A percentile compares a stretch with the other conserved stretches of the same genome.
phyloP scores from a whole-genome alignment of 1,139 yeast species.

The Martiniozyma asiatica region DNA sequence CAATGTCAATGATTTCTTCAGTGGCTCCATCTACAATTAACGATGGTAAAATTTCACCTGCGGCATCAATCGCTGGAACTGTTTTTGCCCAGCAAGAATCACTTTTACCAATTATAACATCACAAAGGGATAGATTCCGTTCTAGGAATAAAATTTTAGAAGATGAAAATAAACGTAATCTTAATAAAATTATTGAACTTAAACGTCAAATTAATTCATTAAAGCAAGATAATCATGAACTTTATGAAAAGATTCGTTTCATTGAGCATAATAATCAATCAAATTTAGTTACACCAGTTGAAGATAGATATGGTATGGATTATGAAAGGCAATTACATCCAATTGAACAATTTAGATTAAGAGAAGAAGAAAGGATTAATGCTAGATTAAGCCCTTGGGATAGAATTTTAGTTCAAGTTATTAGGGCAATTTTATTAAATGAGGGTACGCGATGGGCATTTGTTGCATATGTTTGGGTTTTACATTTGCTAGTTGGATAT shows the following conservation, averaged over 20 bases:
- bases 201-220: constrained; percentile 52
- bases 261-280: constrained; percentile 33
- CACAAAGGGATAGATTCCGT: constrained; percentile 88
- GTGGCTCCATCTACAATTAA: constrained; percentile 24
- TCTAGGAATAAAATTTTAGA: constrained; percentile 73
- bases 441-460: constrained; percentile 63
- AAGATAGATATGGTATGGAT: constrained; percentile 15
- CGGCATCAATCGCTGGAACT: constrained; percentile 37
- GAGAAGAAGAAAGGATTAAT: constrained; percentile 66
- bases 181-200: constrained; percentile 42
- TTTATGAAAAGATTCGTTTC: constrained; percentile 74
- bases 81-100: constrained; percentile 22
- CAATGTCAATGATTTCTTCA: constrained; percentile 60
- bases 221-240: constrained; percentile 62
- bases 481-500: constrained; percentile 73
- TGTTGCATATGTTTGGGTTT: constrained; percentile 57
- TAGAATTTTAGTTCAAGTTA: constrained; percentile 61
- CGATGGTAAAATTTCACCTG: constrained; percentile 31
- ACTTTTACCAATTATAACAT: constrained; percentile 78
- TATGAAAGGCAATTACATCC: constrained; percentile 81
- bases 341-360: constrained; percentile 66
- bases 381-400: constrained; percentile 70
- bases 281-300: constrained; percentile 3
- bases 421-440: constrained; percentile 65
- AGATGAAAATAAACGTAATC: constrained; percentile 58